Evolutionary conservation across 495 filamentous ascomycete genomes (phyloP).

Genomic region (Hyaloscypha bicolor): DNA sequence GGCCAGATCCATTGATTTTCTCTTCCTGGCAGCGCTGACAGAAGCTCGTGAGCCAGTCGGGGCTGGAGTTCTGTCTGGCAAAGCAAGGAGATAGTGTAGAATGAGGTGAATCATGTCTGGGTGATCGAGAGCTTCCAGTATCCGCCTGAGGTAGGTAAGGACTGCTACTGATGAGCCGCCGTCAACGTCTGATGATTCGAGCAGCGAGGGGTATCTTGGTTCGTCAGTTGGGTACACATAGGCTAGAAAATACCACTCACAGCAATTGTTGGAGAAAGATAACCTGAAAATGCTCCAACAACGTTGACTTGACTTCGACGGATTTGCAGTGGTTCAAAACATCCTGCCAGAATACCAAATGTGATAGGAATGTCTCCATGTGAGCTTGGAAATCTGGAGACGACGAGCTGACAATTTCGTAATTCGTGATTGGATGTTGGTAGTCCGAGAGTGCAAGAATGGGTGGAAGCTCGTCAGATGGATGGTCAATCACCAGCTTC

Average conservation of each 20-base stretch:
- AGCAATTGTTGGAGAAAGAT: slow-evolving; percentile 94
- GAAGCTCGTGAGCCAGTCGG: slow-evolving; percentile 23
- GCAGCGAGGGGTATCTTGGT: slow-evolving; percentile 84
- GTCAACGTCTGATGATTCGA: slow-evolving; percentile 95
- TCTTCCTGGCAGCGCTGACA: slow-evolving; percentile 69
- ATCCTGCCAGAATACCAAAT: slow-evolving; percentile 97
- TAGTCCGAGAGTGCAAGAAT: slow-evolving; percentile 88
- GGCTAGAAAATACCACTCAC: slow-evolving; percentile 50
- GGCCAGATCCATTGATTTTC: slow-evolving; percentile 87
- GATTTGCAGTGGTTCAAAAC: slow-evolving; percentile 94
- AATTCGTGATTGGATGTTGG: slow-evolving; percentile 57
- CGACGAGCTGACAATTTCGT: slow-evolving; percentile 70
- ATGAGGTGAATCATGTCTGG: slow-evolving; percentile 91
- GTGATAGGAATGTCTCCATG: slow-evolving; percentile 91
- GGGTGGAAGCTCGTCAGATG: slow-evolving; percentile 68
- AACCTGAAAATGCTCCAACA: slow-evolving; percentile 96
- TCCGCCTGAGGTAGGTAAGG: slow-evolving; percentile 87
- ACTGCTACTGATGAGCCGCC: slow-evolving; percentile 96
- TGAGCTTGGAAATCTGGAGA: slow-evolving; percentile 73
- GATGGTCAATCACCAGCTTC: slow-evolving; percentile 64
- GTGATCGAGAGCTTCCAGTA: slow-evolving; percentile 87
- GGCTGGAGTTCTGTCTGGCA: slow-evolving; percentile 55
- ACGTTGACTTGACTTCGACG: slow-evolving; percentile 83
- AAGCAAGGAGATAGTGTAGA: slow-evolving; percentile 86
- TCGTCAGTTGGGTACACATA: slow-evolving; percentile 18